Percentiles rank a stretch among this genome's conserved stretches.
These are phyloP conservation scores for Fusarium decemcellulare DNA, from an alignment of 2,329 filamentous ascomycete genomes.

Conservation along the genomic window DNA sequence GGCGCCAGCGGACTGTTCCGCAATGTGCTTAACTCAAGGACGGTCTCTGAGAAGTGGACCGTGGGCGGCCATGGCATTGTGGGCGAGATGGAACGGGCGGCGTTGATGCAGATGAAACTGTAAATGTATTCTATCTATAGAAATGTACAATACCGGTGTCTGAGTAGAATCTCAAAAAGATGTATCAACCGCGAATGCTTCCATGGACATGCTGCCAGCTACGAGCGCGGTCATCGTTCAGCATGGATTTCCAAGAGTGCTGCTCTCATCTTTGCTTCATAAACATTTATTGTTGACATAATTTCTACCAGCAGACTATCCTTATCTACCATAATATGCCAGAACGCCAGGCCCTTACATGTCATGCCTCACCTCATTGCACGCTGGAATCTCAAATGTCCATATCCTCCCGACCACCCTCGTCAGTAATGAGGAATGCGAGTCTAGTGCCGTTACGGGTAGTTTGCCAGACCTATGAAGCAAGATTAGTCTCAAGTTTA, in stretches of 20 bases:
- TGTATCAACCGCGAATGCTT: slow-evolving; percentile 21
- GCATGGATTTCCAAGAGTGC: no score
- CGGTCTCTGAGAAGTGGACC: slow-evolving; percentile 87
- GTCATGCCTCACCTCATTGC: slow-evolving; percentile 36
- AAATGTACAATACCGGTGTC: slow-evolving; percentile 48
- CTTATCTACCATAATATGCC: slow-evolving; percentile 44
- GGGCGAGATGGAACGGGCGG: slow-evolving; percentile 85
- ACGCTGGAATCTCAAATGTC: slow-evolving; percentile 49
- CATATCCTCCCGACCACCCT: slow-evolving; percentile 65
- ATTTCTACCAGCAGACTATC: slow-evolving; percentile 34
- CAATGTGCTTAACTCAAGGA: slow-evolving; percentile 76
- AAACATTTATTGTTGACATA: slow-evolving; percentile 24
- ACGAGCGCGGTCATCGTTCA: no score
- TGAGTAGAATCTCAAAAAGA: slow-evolving; percentile 34
- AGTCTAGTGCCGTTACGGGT: slow-evolving; percentile 78
- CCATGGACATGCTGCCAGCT: neutral
- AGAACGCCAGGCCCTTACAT: slow-evolving; percentile 51
- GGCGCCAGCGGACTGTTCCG: slow-evolving; percentile 86
- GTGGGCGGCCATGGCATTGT: slow-evolving; percentile 85
- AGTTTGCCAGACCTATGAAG: slow-evolving; percentile 81
- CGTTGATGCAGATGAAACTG: slow-evolving; percentile 64
- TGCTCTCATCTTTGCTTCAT: slow-evolving; percentile 4
- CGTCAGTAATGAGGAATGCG: slow-evolving; percentile 76
- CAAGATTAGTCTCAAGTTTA: slow-evolving; percentile 54
- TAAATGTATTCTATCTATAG: slow-evolving; percentile 50